A percentile compares a stretch with the other conserved stretches of the same genome.
Conservation (phyloP, 192 early-diverging fungal species). For the Globomyces pollinis-pini region DNA sequence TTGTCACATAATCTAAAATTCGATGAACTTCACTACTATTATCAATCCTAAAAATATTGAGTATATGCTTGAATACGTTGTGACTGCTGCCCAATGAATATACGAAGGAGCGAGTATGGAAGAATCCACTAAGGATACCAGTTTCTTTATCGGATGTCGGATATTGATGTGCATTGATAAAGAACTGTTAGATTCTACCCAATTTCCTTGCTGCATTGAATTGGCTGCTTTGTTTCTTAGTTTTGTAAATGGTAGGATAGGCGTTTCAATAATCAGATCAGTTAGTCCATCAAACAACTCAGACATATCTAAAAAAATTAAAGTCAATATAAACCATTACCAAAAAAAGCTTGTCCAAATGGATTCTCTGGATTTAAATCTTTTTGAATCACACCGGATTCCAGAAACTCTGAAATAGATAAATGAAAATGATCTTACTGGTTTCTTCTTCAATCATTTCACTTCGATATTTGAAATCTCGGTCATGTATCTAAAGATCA, state of each 20-base stretch:
- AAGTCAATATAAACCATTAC: conserved; percentile 10
- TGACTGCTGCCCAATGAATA: no score
- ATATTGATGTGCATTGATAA: no score
- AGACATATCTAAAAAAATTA: conserved; percentile 6
- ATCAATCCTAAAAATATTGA: no score
- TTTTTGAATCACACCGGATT: conserved; percentile 2
- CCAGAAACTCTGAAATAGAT: conserved; percentile 6
- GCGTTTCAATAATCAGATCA: background rate
- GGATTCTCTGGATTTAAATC: conserved; percentile 10
- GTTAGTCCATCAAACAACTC: conserved; percentile 13
- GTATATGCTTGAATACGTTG: no score
- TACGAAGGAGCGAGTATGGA: no score
- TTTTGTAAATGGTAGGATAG: background rate
- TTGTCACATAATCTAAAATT: no score
- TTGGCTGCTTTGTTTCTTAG: background rate
- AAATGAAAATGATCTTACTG: conserved; percentile 1
- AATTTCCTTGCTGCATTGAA: background rate
- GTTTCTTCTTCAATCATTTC: background rate
- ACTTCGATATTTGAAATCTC: conserved; percentile 17
- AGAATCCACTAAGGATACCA: no score
- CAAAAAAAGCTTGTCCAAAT: background rate
- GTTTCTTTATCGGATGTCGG: no score
- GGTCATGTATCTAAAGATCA: conserved; percentile 22
- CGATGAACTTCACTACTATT: no score
- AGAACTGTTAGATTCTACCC: background rate